phyloP scores from a whole-genome alignment of 176 grass and related monocot genomes.

The Lolium multiflorum region DNA sequence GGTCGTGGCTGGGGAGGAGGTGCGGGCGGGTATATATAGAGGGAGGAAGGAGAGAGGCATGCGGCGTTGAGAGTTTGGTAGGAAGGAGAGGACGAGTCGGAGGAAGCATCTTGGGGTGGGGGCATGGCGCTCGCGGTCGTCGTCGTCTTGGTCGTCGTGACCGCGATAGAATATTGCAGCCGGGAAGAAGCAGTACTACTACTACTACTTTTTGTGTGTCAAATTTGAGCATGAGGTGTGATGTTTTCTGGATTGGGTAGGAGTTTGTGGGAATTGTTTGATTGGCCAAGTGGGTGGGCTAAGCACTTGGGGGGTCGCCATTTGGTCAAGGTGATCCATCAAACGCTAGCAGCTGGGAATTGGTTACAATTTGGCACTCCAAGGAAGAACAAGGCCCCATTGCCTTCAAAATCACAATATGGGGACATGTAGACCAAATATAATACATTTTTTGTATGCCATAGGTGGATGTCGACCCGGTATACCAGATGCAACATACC shows the following conservation, averaged over 20 bases:
- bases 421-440: neutral
- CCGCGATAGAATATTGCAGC: constrained; percentile 29
- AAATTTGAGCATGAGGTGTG: neutral
- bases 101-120: constrained; percentile 37
- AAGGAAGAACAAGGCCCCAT: neutral
- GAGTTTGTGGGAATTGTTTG: neutral
- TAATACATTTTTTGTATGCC: neutral
- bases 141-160: constrained; percentile 34
- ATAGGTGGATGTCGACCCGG: neutral
- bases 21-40: constrained; percentile 37
- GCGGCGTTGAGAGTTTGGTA: constrained; percentile 19
- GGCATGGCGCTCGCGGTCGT: neutral
- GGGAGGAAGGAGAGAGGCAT: neutral
- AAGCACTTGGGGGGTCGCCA: constrained; percentile 2
- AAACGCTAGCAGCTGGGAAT: neutral
- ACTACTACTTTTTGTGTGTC: neutral
- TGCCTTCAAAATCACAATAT: neutral
- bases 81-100: neutral
- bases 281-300: neutral
- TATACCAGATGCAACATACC: constrained; percentile 7
- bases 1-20: neutral
- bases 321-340: constrained; percentile 45
- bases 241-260: neutral
- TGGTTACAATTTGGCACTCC: constrained; percentile 29
- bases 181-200: neutral